Evolutionary conservation across 257 asterid genomes (phyloP), one percentile per base, ranked within the genome.

Genomic region (Striga asiatica): DNA sequence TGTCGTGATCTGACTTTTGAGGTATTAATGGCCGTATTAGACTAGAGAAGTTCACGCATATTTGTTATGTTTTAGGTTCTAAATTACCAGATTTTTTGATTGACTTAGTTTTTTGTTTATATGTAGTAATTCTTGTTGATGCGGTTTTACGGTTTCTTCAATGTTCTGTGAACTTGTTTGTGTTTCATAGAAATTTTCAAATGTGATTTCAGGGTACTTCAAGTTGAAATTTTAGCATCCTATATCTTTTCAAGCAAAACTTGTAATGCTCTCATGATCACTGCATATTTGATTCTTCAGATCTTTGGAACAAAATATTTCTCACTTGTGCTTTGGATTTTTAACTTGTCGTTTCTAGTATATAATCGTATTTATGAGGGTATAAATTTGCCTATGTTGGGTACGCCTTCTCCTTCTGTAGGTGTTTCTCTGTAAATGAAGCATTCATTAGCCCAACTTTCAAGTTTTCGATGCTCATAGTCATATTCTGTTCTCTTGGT

Each of bases 321-420:
- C 78, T 66, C 78, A 25, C 70, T 64, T 60, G 53, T 74, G 63
- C 76, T 88, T 38, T 88, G 97, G 97, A 56, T 69, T 48, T 82
- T 82, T 66, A 88, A 84, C 71, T 71, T 88, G 8, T 75, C 84
- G 34, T 77, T 88, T 74, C 87, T 88, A 56, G 48, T 82, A 34
- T 74, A 78, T 48, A 88, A 88, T 70, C 94, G 95, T 48, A 69
- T 84, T 28, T 85, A 78, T 73, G 97, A 79, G 69, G 97, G 95
- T 88, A 82, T 62, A 71, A 54, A 12, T 88, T 88, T 77, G 78
- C 95, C 68, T 80, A 71, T 68, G 73, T 88, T 60, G 88, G 97
- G 97, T 84, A 66, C 72, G 77, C 50, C 59, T 49, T 65, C n/a
- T n/a, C n/a, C n/a, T n/a, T n/a, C n/a, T 57, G 56, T 47, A 63